Percentiles rank a stretch among this genome's conserved stretches.
Conservation (phyloP, 768 basidiomycete species). For the Mycena amicta region DNA sequence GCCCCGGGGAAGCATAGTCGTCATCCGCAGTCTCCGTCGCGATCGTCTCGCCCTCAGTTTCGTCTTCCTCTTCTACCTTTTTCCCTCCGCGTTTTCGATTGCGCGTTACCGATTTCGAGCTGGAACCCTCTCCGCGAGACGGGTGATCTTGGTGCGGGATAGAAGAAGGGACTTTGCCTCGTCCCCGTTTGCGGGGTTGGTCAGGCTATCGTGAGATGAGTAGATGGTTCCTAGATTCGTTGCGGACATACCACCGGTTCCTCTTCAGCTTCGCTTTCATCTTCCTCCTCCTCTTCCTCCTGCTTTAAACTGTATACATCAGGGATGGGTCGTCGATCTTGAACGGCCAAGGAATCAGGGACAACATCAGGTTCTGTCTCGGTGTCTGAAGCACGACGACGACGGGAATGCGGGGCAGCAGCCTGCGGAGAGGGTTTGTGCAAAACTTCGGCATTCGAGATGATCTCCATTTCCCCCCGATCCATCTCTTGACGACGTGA, state of each 20-base stretch:
- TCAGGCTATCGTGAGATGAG: constrained; percentile 7
- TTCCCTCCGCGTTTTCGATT: constrained; percentile 26
- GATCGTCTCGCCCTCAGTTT: constrained; percentile 37
- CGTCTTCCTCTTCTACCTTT: constrained; percentile 21
- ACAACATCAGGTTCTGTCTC: constrained; percentile 45
- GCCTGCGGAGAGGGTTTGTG: too few relatives aligned
- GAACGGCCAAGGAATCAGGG: constrained; percentile 60
- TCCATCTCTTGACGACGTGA: too few relatives aligned
- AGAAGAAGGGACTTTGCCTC: constrained; percentile 56
- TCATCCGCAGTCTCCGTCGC: constrained; percentile 47
- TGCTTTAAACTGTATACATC: not conserved
- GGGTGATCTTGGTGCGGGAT: constrained; percentile 54
- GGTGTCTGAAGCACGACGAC: not conserved
- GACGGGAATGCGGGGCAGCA: not conserved
- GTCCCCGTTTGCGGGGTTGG: constrained; percentile 24
- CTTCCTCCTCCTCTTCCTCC: constrained; percentile 1
- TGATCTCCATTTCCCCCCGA: not conserved
- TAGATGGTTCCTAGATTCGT: too few relatives aligned
- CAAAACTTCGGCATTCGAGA: too few relatives aligned
- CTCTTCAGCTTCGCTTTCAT: too few relatives aligned
- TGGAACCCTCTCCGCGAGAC: constrained; percentile 2
- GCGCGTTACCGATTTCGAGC: not conserved
- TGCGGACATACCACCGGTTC: too few relatives aligned
- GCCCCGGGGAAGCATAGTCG: constrained; percentile 33
- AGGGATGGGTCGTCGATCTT: constrained; percentile 12